These are phyloP conservation scores for Monosporascus sp. DNA, from an alignment of 2,329 filamentous ascomycete species.

Conservation along the genomic window DNA sequence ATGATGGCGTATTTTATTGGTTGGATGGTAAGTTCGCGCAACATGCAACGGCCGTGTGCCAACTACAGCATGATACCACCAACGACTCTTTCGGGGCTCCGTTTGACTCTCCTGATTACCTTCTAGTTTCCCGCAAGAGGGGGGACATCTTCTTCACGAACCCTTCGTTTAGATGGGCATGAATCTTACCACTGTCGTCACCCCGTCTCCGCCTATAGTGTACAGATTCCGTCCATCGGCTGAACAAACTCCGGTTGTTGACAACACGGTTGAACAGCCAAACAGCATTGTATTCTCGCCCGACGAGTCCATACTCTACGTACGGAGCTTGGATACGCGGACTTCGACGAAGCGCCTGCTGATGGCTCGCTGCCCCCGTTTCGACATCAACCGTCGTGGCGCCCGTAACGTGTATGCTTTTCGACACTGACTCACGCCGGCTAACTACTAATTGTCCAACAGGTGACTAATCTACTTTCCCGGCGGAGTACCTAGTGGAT, in stretches of 20 bases:
- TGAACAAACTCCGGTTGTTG: not conserved
- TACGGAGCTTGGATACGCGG: no score
- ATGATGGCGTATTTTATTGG: no score
- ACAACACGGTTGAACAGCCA: not conserved
- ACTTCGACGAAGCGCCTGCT: no score
- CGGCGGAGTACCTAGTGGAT: not conserved
- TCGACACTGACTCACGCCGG: not conserved
- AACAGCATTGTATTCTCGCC: not conserved
- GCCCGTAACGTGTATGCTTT: no score
- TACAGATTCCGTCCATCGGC: not conserved
- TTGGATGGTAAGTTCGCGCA: no score
- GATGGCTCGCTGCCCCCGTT: no score
- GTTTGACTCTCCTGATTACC: not conserved
- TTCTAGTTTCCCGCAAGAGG: not conserved
- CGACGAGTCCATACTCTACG: not conserved
- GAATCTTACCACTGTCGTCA: not conserved
- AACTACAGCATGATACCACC: no score
- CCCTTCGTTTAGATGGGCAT: not conserved
- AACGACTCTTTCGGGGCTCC: not conserved
- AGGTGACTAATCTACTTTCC: not conserved
- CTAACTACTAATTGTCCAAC: not conserved
- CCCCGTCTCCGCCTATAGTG: not conserved
- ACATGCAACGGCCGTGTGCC: no score
- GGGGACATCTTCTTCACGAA: not conserved
- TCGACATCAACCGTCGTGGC: no score